These are phyloP conservation scores for Arthrobotrys pseudoclavata DNA, from an alignment of 2,329 filamentous ascomycete species.

Conservation along the genomic window DNA sequence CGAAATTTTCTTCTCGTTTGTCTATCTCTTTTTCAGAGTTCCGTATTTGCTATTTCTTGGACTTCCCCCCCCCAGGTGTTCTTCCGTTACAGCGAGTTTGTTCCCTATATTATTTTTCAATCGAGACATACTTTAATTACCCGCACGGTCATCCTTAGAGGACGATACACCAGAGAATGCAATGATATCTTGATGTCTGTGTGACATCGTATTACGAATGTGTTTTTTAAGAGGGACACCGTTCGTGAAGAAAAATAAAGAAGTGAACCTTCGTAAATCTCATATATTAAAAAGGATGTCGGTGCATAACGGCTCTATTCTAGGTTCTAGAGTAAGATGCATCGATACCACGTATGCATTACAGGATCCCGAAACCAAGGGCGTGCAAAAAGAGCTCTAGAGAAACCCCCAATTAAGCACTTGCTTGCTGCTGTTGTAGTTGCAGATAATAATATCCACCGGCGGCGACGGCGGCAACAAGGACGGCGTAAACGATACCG, in stretches of 20 bases:
- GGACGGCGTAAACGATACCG: conserved; percentile 45
- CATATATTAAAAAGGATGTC: conserved; percentile 32
- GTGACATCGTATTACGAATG: neutral
- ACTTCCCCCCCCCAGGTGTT: neutral
- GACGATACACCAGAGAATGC: neutral
- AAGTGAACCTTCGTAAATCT: conserved; percentile 19
- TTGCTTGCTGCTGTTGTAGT: conserved; percentile 52
- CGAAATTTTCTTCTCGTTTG: neutral
- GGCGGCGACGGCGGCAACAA: conserved; percentile 37
- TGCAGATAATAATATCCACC: conserved; percentile 56
- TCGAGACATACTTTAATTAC: conserved; percentile 10
- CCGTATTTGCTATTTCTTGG: neutral
- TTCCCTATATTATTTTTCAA: conserved; percentile 1
- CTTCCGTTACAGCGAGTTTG: neutral
- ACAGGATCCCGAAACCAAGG: conserved; percentile 11
- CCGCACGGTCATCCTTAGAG: neutral
- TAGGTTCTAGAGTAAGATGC: conserved; percentile 16
- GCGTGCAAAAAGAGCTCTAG: neutral
- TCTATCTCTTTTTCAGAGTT: neutral
- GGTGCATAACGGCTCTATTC: conserved; percentile 32
- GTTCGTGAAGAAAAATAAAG: neutral
- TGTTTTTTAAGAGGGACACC: neutral
- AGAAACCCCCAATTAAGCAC: conserved; percentile 20
- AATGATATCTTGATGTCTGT: conserved; percentile 3
- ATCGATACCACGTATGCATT: conserved; percentile 6